These are phyloP conservation scores for Xylariaceae sp. DNA, from an alignment of 2,329 filamentous ascomycete species.

Conservation along the genomic window DNA sequence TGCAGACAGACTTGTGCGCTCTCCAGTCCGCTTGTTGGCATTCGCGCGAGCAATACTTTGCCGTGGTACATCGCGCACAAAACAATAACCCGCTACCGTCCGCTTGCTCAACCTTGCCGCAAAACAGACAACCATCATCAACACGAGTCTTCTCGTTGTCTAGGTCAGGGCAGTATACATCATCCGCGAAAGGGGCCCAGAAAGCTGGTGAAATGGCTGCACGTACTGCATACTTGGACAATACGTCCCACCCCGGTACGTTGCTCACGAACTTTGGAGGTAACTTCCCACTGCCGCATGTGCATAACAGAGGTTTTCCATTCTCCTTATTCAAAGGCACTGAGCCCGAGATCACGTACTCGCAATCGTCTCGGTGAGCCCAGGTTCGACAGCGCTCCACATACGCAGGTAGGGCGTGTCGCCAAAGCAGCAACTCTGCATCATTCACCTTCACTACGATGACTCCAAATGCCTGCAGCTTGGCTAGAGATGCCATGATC, in stretches of 20 bases:
- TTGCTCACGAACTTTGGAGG: constrained; percentile 34
- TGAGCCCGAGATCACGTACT: too few species aligned
- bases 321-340: too few species aligned
- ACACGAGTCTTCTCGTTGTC: too few species aligned
- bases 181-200: constrained; percentile 30
- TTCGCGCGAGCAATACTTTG: too few species aligned
- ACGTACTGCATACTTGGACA: constrained; percentile 44
- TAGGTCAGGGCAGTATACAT: not conserved
- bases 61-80: too few species aligned
- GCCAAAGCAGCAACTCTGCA: constrained; percentile 53
- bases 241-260: constrained; percentile 39
- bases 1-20: too few species aligned
- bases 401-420: constrained; percentile 39
- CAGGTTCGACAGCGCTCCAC: constrained; percentile 47
- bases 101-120: too few species aligned
- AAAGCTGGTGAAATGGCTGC: constrained; percentile 55
- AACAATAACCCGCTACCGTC: too few species aligned
- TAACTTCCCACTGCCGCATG: constrained; percentile 41
- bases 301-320: constrained; percentile 44
- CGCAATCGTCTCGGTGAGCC: too few species aligned
- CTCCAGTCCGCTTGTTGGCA: too few species aligned
- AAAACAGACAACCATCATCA: too few species aligned
- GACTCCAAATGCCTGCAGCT: constrained; percentile 33
- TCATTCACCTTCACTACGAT: constrained; percentile 39
- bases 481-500: constrained; percentile 35